Evolutionary conservation across 2,329 filamentous ascomycete species (phyloP), one percentile per base, ranked within the genome.

Genomic region (Pyrenophora seminiperda): DNA sequence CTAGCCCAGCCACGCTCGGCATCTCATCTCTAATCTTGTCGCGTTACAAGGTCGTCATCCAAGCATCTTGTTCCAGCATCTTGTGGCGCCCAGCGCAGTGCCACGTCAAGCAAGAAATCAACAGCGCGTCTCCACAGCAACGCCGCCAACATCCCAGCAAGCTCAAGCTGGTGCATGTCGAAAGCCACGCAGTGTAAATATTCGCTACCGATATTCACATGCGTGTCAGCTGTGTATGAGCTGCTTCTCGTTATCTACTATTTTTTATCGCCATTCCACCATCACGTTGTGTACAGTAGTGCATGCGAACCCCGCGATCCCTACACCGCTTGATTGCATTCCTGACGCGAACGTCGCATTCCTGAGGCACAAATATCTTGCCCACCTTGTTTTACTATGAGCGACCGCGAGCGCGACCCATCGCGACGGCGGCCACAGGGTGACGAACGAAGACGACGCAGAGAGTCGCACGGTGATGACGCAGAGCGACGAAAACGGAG

Each of bases 51-150:
- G 38, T 41, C 36, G 32, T 33, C 22, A 46, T 36, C 56, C 55
- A 46, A 49, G 57, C 40, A 32, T 41, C 41, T 39, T 34, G 30
- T 48, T 36, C 56, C 55, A 46, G 57, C 37, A 32, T 41, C 41
- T 39, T 34, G 38, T 48, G 32, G 47, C 37, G 57, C 58, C 56
- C 33, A 55, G 60, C 41, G 29, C 54, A 47, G 52, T 37, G 61
- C 65, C 65, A 67, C 64, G 61, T 66, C 59, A 42, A 60, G 59
- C 52, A 61, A 55, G 39, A 47, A 40, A 41, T 59, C 58, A 65
- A 67, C 50, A 63, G 7, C 41, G 11, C 46, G 49, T 70, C 60
- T 36, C 66, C 63, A 54, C 53, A 63, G 68, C 67, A 70, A 71
- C 68, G 42, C 40, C 41, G 14, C 32, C 38, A 43, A 29, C 53